Percentiles rank a stretch among this genome's conserved stretches.
Evolutionary conservation across 768 basidiomycete genomes (phyloP).

Genomic region (Chalciporus piperatus): DNA sequence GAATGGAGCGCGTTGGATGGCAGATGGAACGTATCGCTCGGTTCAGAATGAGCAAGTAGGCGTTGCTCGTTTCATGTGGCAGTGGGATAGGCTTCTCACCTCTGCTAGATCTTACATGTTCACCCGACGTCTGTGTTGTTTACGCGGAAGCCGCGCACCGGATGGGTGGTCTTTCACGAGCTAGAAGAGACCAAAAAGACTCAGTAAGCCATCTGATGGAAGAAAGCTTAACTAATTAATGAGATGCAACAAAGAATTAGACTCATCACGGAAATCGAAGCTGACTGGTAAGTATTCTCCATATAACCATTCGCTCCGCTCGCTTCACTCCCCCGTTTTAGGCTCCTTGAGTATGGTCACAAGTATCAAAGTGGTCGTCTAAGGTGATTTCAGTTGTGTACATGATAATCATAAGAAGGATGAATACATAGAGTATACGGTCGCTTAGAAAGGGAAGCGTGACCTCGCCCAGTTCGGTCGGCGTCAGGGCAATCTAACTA

Average conservation of each 20-base stretch:
- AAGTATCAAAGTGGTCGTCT: conserved; percentile 38
- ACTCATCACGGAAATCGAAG: conserved; percentile 90
- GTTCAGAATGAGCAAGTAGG: conserved; percentile 81
- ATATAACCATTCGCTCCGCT: neutral
- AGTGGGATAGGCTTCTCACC: neutral
- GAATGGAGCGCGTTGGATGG: conserved; percentile 87
- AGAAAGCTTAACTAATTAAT: conserved; percentile 9
- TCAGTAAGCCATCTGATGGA: conserved; percentile 51
- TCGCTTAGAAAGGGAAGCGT: too few species aligned
- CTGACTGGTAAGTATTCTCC: conserved; percentile 69
- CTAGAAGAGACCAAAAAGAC: conserved; percentile 96
- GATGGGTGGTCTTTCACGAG: conserved; percentile 95
- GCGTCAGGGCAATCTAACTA: too few species aligned
- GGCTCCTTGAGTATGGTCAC: conserved; percentile 51
- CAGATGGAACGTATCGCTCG: conserved; percentile 91
- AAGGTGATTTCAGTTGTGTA: neutral
- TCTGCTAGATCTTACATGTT: conserved; percentile 69
- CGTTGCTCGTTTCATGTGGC: neutral
- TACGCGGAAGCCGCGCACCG: conserved; percentile 84
- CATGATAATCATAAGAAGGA: too few species aligned
- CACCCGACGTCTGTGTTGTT: conserved; percentile 95
- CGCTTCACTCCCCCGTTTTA: conserved; percentile 17
- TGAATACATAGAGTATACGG: too few species aligned
- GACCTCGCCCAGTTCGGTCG: too few species aligned
- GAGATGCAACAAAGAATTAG: conserved; percentile 59